Percentiles rank a stretch among this genome's conserved stretches.
Conservation (phyloP, 768 basidiomycete genomes). For the Lactarius vividus region DNA sequence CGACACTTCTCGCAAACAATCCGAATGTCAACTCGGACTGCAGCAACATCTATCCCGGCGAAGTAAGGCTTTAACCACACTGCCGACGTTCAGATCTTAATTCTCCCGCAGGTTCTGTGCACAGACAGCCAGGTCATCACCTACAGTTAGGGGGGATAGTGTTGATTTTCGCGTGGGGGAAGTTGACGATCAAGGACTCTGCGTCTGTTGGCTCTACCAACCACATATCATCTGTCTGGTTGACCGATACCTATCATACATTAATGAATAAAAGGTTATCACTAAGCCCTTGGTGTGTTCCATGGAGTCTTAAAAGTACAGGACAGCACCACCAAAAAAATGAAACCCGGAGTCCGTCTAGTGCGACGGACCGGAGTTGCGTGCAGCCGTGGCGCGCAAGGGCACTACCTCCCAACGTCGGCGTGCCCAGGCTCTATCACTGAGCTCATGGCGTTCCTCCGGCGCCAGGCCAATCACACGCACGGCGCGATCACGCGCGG, state of each 20-base stretch:
- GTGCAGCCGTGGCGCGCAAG: conserved; percentile 36
- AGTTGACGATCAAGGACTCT: neutral
- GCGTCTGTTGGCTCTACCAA: neutral
- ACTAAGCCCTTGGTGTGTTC: neutral
- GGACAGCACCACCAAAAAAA: neutral
- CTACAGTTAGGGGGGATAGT: neutral
- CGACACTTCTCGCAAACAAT: conserved; percentile 65
- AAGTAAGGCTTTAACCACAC: conserved; percentile 46
- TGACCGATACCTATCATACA: neutral
- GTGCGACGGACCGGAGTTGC: neutral
- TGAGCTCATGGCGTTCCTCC: conserved; percentile 36
- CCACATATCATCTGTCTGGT: neutral
- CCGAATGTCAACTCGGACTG: conserved; percentile 60
- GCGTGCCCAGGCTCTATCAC: conserved; percentile 40
- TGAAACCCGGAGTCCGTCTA: neutral
- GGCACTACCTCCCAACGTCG: conserved; percentile 49
- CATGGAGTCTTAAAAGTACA: conserved; percentile 3
- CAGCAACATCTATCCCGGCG: conserved; percentile 69
- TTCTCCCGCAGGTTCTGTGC: conserved; percentile 3
- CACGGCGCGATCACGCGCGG: conserved; percentile 52
- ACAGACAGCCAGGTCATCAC: neutral
- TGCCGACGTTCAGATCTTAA: neutral
- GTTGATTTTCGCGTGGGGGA: neutral
- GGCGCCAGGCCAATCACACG: conserved; percentile 51
- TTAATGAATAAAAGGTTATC: neutral